Percentiles rank a stretch among this genome's conserved stretches.
phyloP scores from a whole-genome alignment of 768 basidiomycete genomes.

The Xerocomus brunneocitrinus region DNA sequence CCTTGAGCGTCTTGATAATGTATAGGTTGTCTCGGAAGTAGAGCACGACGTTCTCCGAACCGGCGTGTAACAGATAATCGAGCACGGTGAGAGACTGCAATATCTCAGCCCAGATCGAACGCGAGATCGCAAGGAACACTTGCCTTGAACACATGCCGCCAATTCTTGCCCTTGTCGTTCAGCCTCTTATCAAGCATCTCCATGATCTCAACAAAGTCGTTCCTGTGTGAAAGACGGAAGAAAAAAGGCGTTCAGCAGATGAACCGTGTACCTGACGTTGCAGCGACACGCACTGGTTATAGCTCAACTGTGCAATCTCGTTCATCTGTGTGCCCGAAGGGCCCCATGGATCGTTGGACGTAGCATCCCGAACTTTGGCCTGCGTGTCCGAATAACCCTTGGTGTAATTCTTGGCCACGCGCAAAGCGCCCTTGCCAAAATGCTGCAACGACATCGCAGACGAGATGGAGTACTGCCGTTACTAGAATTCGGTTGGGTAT shows the following conservation, averaged over 20 bases:
- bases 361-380: constrained; percentile 93
- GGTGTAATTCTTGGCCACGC: constrained; percentile 93
- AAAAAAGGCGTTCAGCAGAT: background rate
- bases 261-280: background rate
- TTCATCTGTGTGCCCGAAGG: constrained; percentile 99
- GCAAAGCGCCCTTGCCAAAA: constrained; percentile 79
- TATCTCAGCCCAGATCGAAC: constrained; percentile 8
- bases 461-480: background rate
- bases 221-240: constrained; percentile 38
- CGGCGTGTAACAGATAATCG: constrained; percentile 93
- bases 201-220: constrained; percentile 99
- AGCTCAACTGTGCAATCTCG: constrained; percentile 94
- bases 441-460: constrained; percentile 56
- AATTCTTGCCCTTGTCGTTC: constrained; percentile 99
- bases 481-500: background rate
- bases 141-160: constrained; percentile 99
- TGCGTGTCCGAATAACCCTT: constrained; percentile 95
- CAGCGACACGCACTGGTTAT: constrained; percentile 73
- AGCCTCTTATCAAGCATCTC: constrained; percentile 99
- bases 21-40: constrained; percentile 98
- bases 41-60: constrained; percentile 96
- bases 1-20: constrained; percentile 97
- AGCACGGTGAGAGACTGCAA: constrained; percentile 82
- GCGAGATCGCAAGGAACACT: constrained; percentile 9
- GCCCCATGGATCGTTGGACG: constrained; percentile 97